Evolutionary conservation across 305 asterid genomes (phyloP).

Genomic region (Fraxinus ornus): DNA sequence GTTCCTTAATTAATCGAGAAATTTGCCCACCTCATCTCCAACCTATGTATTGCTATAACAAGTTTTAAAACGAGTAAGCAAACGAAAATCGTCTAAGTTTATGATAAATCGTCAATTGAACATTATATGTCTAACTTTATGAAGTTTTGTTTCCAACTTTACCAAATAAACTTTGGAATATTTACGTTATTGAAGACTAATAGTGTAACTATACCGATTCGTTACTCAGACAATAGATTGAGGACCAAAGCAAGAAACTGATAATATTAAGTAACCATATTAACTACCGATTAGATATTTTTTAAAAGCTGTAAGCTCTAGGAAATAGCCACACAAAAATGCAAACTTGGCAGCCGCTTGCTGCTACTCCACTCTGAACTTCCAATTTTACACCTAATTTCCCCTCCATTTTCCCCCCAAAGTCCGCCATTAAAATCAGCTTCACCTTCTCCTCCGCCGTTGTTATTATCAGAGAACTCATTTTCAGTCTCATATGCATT

Average conservation of each 20-base stretch:
- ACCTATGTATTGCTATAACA: background rate
- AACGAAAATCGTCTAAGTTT: no score
- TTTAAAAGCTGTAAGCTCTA: conserved; percentile 14
- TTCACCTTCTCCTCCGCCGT: conserved; percentile 15
- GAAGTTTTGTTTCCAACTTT: background rate
- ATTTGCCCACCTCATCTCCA: background rate
- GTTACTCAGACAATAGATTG: background rate
- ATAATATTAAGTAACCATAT: conserved; percentile 36
- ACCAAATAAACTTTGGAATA: no score
- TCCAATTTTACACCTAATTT: conserved; percentile 29
- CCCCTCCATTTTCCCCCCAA: conserved; percentile 29
- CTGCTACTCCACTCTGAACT: conserved; percentile 37
- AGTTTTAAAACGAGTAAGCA: background rate
- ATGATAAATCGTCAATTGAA: background rate
- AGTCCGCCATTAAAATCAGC: conserved; percentile 14
- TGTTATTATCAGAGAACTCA: background rate
- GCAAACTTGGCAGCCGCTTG: conserved; percentile 42
- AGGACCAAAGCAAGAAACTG: background rate
- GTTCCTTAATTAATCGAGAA: background rate
- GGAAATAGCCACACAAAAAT: conserved; percentile 60
- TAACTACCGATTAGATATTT: conserved; percentile 34
- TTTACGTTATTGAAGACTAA: background rate
- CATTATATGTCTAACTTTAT: background rate
- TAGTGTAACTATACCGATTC: background rate
- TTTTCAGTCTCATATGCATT: background rate